Evolutionary conservation across 345 rosid genomes (phyloP).

Genomic region (Fremontodendron californicum): DNA sequence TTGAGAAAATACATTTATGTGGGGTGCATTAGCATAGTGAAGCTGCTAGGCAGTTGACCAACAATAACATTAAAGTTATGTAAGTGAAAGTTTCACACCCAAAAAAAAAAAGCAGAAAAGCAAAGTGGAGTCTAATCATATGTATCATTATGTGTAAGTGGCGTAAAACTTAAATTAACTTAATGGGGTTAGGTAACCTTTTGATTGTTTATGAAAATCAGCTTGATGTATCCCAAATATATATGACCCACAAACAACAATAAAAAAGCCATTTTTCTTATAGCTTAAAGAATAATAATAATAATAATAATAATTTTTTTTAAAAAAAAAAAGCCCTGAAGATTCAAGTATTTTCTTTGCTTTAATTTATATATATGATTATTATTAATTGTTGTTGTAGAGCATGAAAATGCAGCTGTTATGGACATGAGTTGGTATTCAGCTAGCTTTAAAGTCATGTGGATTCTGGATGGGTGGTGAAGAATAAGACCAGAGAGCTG

Average conservation of each 20-base stretch:
- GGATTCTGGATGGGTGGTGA: slow-evolving; percentile 25
- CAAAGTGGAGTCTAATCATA: neutral
- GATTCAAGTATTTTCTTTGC: neutral
- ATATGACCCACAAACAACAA: neutral
- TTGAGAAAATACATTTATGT: neutral
- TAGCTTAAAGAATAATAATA: neutral
- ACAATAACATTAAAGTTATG: neutral
- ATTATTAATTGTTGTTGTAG: neutral
- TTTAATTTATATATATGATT: neutral
- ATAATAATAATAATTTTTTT: neutral
- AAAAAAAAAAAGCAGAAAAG: neutral
- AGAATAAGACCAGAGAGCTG: slow-evolving; percentile 4
- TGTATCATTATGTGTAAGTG: neutral
- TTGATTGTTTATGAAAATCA: neutral
- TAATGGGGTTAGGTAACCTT: neutral
- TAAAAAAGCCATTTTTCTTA: neutral
- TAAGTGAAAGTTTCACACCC: neutral
- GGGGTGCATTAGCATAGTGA: neutral
- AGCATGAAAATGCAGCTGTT: neutral
- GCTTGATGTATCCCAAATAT: neutral
- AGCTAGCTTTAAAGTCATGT: neutral
- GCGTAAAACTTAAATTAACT: neutral
- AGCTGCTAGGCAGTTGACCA: neutral
- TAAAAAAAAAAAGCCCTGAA: neutral
- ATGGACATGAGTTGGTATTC: neutral